A percentile compares a stretch with the other conserved stretches of the same genome.
Conservation (phyloP, 139 green algal genomes). For the Volvox africanus region DNA sequence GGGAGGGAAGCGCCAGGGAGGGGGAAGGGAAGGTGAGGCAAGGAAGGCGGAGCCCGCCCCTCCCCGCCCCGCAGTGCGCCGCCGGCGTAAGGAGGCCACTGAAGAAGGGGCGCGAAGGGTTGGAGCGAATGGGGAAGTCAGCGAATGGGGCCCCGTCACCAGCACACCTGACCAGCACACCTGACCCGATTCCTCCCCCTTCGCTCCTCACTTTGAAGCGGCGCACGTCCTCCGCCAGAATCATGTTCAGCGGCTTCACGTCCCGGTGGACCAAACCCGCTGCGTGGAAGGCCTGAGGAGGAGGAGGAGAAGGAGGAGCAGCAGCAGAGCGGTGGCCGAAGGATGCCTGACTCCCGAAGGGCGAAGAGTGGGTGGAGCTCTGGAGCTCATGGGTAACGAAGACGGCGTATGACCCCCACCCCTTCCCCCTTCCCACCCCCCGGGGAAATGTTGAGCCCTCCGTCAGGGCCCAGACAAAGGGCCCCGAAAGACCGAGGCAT, state of each 20-base stretch:
- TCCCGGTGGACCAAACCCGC: conserved; percentile 93
- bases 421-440: too few species aligned
- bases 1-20: not conserved
- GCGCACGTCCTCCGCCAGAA: conserved; percentile 76
- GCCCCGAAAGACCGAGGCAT: too few species aligned
- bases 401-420: too few species aligned
- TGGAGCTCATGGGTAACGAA: too few species aligned
- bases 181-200: not conserved
- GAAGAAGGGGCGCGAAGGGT: not conserved
- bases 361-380: too few species aligned
- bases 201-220: conserved; percentile 65
- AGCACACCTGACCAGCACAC: not conserved
- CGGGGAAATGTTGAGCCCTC: too few species aligned
- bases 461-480: too few species aligned
- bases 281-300: conserved; percentile 79
- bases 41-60: not conserved
- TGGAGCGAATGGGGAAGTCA: too few species aligned
- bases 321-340: not conserved
- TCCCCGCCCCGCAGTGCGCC: too few species aligned
- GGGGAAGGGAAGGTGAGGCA: not conserved
- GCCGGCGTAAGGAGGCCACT: not conserved
- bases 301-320: not conserved
- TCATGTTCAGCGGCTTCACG: conserved; percentile 93
- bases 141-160: too few species aligned
- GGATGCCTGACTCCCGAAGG: too few species aligned